Evolutionary conservation across 2,329 filamentous ascomycete genomes (phyloP).

Genomic region (Tolypocladium amazonense): DNA sequence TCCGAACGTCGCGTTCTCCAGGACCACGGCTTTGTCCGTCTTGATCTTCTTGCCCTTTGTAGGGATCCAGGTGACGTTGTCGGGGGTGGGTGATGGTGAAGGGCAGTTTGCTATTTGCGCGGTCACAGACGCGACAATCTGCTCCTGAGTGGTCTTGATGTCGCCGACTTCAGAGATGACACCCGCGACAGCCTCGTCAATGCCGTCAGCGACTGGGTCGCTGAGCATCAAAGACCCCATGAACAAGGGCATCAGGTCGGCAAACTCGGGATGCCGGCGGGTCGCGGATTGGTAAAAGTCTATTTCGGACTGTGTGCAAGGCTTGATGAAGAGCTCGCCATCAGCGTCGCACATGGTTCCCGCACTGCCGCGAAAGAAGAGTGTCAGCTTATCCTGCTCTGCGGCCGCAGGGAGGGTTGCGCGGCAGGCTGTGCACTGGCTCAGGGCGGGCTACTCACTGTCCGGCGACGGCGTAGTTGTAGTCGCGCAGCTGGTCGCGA

Average conservation of each 20-base stretch:
- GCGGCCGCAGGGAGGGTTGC: conserved; percentile 2
- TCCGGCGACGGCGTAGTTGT: conserved; percentile 69
- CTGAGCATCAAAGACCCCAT: conserved; percentile 70
- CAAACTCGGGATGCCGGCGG: conserved; percentile 59
- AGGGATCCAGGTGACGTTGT: conserved; percentile 31
- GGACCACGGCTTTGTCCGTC: conserved; percentile 70
- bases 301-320: conserved; percentile 77
- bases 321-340: conserved; percentile 86
- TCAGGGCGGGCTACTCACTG: conserved; percentile 49
- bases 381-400: neutral
- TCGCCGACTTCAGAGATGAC: conserved; percentile 27
- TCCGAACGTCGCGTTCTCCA: conserved; percentile 74
- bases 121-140: conserved; percentile 20
- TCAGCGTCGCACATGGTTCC: conserved; percentile 78
- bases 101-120: conserved; percentile 18
- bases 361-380: conserved; percentile 46
- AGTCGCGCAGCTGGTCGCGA: conserved; percentile 53
- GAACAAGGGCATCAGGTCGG: conserved; percentile 72
- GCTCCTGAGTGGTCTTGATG: conserved; percentile 20
- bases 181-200: conserved; percentile 37
- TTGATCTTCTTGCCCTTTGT: conserved; percentile 50
- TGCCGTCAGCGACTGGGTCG: conserved; percentile 35
- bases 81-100: conserved; percentile 2
- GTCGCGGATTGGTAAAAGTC: conserved; percentile 74
- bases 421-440: neutral